Base-by-base conservation (phyloP, 2,329 filamentous ascomycete genomes). In the Elsinoe batatas region DNA sequence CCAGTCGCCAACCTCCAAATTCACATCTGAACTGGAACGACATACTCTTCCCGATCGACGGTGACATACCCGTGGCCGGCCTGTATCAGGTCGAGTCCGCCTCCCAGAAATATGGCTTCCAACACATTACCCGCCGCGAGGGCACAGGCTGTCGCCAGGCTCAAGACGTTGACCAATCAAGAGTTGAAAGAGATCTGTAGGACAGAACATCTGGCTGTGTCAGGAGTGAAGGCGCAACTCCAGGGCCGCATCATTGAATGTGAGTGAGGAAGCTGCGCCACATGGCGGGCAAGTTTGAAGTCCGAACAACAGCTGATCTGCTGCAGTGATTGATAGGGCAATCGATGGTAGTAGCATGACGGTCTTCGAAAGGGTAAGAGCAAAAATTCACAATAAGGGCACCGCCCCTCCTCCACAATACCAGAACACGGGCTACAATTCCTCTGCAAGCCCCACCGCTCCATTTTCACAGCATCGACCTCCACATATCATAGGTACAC, bases 171-270 rank as follows among this genome's bases (percentile, higher is more conserved):
- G 53, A 73, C 82, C 55, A 83, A 82, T 65, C 74, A 74, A 58
- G 83, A 91, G 64, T 79, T 96, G 49, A 87, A 89, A 64, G 78
- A 78, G 53, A 84, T 97, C 61, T 87, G 91, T 66, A 79, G 82
- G 60, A 75, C 80, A 58, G 88, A 95, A 72, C 80, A 83, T 46
- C 75, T 95, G 35, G 79, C 81, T 61, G 85, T 88, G 58, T 87
- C 85, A 26, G 93, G 93, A 17, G 85, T 93, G 64, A 98, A 98
- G 76, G 81, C 83, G 33, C 80, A 87, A 40, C 75, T 97, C 58
- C 90, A 95, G 71, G 74, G 75, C 57, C 84, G 91, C 64, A 87
- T 96, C 59, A 81, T 85, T 60, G 76, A 81, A 58, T 80, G 93
- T 97, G 61, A 65, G 65, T 60, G 33, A 26, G 20, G 40, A n/a